phyloP scores from a whole-genome alignment of 352 stramenopile genomes.

The Phytophthora pini region DNA sequence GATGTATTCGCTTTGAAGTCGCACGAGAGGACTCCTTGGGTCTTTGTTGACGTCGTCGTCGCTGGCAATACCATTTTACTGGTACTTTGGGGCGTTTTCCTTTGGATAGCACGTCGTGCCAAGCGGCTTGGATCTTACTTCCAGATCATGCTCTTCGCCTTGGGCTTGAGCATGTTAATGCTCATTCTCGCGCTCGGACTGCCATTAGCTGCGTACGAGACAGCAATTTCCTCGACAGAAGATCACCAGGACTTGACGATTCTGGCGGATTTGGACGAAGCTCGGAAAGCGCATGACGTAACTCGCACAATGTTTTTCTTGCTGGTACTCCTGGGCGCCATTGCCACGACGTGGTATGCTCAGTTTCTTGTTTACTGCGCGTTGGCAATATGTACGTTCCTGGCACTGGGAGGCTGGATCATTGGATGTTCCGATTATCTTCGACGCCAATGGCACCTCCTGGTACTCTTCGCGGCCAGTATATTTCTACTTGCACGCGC shows the following conservation, averaged over 20 bases:
- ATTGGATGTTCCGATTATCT: conserved; percentile 31
- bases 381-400: conserved; percentile 31
- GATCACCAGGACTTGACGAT: conserved; percentile 15
- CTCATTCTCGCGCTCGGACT: conserved; percentile 51
- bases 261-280: conserved; percentile 23
- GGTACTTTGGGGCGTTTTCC: conserved; percentile 28
- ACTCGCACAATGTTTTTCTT: conserved; percentile 64
- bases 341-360: conserved; percentile 63
- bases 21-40: conserved; percentile 33
- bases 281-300: conserved; percentile 36
- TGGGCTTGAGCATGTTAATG: conserved; percentile 38
- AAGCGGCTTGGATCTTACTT: conserved; percentile 36
- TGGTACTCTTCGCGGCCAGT: conserved; percentile 48
- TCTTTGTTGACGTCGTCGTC: conserved; percentile 33
- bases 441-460: conserved; percentile 55
- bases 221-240: not conserved
- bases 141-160: conserved; percentile 39
- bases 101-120: conserved; percentile 32
- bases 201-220: conserved; percentile 34
- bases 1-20: conserved; percentile 25
- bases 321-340: conserved; percentile 51
- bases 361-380: conserved; percentile 57
- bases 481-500: conserved; percentile 46
- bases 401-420: conserved; percentile 46
- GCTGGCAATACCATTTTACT: conserved; percentile 18